Percentiles rank a stretch among this genome's conserved stretches.
Conservation (phyloP, 306 rosid species). For the Vicia faba region DNA sequence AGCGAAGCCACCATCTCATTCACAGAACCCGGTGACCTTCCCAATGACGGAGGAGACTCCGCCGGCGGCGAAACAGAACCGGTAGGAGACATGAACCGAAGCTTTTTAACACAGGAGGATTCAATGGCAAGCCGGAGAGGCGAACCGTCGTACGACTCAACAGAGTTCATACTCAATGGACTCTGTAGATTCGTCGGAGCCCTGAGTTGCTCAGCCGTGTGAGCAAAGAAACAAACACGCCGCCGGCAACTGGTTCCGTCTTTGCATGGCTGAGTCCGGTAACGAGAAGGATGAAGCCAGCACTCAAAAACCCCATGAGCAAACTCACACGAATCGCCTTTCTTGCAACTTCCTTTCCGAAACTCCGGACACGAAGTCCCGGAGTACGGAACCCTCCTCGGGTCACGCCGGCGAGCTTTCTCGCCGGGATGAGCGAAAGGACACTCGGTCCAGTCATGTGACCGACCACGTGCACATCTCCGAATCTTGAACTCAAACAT, state of each 20-base stretch:
- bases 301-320: constrained; percentile 97
- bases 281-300: constrained; percentile 95
- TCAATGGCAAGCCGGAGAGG: constrained; percentile 59
- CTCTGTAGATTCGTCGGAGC: constrained; percentile 74
- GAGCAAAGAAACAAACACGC: constrained; percentile 90
- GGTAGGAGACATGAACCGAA: constrained; percentile 55
- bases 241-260: constrained; percentile 80
- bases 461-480: constrained; percentile 81
- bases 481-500: constrained; percentile 93
- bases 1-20: constrained; percentile 66
- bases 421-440: constrained; percentile 96
- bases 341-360: constrained; percentile 83
- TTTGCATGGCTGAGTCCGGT: constrained; percentile 93
- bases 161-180: constrained; percentile 50
- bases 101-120: constrained; percentile 34
- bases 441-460: constrained; percentile 99
- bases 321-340: constrained; percentile 79
- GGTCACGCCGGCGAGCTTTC: constrained; percentile 94
- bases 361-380: constrained; percentile 91
- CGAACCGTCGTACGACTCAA: constrained; percentile 71
- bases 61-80: constrained; percentile 55
- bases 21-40: constrained; percentile 61
- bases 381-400: constrained; percentile 78
- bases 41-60: constrained; percentile 70
- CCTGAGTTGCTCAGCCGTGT: constrained; percentile 87